Conservation (phyloP, 2,329 filamentous ascomycete species). For the Trichoderma cornu-damae region DNA sequence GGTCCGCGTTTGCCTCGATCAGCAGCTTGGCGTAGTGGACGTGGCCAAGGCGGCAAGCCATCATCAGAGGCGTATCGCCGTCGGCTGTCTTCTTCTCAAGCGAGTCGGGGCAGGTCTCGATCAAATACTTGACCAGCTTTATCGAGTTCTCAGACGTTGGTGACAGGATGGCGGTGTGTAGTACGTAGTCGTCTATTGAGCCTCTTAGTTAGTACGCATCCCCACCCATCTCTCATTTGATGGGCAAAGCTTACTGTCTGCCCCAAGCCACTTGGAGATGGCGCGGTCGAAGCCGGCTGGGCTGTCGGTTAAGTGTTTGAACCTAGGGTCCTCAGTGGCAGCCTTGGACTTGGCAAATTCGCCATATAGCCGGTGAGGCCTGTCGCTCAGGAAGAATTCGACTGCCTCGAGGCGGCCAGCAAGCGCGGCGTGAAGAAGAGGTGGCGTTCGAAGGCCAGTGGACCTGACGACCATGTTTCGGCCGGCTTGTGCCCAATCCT, state of each 20-base stretch:
- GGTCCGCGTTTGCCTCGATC: conserved; percentile 64
- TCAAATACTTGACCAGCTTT: conserved; percentile 59
- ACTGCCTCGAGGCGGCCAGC: conserved; percentile 59
- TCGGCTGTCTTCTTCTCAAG: conserved; percentile 56
- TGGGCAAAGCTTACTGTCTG: conserved; percentile 47
- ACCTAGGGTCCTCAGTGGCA: conserved; percentile 55
- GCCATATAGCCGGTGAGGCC: conserved; percentile 60
- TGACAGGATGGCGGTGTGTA: conserved; percentile 61
- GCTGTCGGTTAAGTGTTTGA: conserved; percentile 56
- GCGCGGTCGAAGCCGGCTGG: conserved; percentile 59
- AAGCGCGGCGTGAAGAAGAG: conserved; percentile 55
- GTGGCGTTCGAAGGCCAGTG: conserved; percentile 46
- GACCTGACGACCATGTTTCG: conserved; percentile 40
- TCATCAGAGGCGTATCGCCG: conserved; percentile 61
- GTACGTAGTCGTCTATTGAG: conserved; percentile 51
- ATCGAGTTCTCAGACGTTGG: conserved; percentile 38
- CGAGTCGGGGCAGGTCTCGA: conserved; percentile 53
- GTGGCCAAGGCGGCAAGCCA: conserved; percentile 57
- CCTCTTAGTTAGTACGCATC: conserved; percentile 23
- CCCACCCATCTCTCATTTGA: background rate
- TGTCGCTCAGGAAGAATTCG: conserved; percentile 72
- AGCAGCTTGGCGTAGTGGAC: conserved; percentile 55
- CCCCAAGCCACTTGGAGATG: conserved; percentile 57
- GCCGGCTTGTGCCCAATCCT: conserved; percentile 67
- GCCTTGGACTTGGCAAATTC: conserved; percentile 59